Conservation (phyloP, 176 grass and related monocot genomes). For the Tuctoria greenei region DNA sequence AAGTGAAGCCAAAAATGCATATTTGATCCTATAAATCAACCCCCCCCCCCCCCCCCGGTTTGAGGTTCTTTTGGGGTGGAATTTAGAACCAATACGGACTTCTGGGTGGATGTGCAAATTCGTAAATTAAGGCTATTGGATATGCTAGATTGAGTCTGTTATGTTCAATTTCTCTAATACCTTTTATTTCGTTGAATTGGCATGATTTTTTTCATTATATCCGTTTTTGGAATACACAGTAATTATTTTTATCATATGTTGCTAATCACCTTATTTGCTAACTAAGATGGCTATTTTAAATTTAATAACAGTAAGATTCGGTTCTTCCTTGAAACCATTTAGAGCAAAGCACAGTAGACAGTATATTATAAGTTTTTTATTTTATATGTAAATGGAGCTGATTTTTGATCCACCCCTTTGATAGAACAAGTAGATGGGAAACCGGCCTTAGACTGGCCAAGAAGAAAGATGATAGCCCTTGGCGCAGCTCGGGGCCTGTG, state of each 20-base stretch:
- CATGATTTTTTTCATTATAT: neutral
- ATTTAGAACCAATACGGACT: neutral
- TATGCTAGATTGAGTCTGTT: neutral
- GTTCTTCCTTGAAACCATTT: neutral
- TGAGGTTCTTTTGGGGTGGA: no score
- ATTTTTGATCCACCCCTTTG: slow-evolving; percentile 22
- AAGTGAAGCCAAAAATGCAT: neutral
- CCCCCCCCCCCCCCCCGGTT: neutral
- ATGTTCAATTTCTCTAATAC: neutral
- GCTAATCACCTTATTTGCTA: neutral
- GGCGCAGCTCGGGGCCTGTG: slow-evolving; percentile 60
- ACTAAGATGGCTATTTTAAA: neutral
- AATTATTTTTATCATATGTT: neutral
- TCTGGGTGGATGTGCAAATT: neutral
- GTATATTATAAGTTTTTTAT: neutral
- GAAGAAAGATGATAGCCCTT: slow-evolving; percentile 70
- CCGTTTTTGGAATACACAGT: neutral
- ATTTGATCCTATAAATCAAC: neutral
- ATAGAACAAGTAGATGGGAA: slow-evolving; percentile 59
- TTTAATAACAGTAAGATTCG: neutral
- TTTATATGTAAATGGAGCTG: neutral
- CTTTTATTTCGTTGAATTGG: neutral
- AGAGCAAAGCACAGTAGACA: neutral
- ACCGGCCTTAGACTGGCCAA: slow-evolving; percentile 77
- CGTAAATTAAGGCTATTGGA: neutral